These are phyloP conservation scores for Botrytis elliptica DNA, from an alignment of 2,329 filamentous ascomycete genomes.

Conservation along the genomic window DNA sequence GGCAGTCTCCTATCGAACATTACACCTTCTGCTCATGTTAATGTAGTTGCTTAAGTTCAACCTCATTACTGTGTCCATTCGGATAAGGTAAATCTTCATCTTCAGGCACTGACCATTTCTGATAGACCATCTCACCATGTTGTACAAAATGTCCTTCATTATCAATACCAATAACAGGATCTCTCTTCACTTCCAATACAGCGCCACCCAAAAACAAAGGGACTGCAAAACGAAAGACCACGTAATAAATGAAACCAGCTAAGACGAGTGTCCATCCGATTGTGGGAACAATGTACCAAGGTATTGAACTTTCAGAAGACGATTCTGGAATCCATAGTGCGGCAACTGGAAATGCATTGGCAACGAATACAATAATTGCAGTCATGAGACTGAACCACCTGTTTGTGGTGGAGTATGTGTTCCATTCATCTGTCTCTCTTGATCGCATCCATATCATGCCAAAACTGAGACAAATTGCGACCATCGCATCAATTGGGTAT, in stretches of 20 bases:
- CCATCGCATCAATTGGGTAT: conserved; percentile 43
- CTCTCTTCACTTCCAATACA: conserved; percentile 2
- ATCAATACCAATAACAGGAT: not conserved
- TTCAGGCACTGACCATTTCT: conserved; percentile 19
- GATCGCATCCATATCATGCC: conserved; percentile 15
- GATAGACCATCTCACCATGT: conserved; percentile 16
- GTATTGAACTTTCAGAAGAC: not conserved
- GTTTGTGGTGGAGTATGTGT: conserved; percentile 1
- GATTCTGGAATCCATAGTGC: conserved; percentile 13
- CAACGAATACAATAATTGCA: conserved; percentile 17
- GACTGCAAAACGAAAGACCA: conserved; percentile 3
- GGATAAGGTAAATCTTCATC: not conserved
- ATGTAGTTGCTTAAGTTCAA: not conserved
- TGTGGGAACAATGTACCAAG: conserved; percentile 20
- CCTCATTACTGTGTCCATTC: not conserved
- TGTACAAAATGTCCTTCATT: conserved; percentile 11
- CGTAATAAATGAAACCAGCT: not conserved
- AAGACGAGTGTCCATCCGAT: conserved; percentile 19
- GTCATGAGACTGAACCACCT: conserved; percentile 18
- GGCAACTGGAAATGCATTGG: conserved; percentile 3
- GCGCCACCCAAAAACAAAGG: not conserved
- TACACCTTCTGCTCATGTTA: not conserved
- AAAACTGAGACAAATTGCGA: conserved; percentile 31
- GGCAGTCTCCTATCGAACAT: not conserved
- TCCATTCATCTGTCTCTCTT: conserved; percentile 1